Evolutionary conservation across 257 asterid genomes (phyloP).

Genomic region (Mitragyna speciosa): DNA sequence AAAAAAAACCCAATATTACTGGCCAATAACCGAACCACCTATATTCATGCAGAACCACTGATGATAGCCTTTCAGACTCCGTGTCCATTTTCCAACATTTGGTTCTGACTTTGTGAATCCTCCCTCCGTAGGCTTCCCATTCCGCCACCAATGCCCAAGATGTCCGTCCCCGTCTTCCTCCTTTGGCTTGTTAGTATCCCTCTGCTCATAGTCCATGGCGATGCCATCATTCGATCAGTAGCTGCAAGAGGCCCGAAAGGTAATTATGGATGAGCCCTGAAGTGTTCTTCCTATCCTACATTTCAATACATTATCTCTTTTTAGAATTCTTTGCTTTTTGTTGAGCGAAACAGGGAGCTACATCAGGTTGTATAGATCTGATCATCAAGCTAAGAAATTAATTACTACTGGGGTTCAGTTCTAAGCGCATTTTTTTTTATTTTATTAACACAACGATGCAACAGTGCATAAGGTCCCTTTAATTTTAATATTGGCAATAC

Average conservation of each 20-base stretch:
- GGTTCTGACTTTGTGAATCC: constrained; percentile 22
- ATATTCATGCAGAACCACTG: constrained; percentile 52
- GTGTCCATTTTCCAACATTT: constrained; percentile 19
- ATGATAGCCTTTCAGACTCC: background rate
- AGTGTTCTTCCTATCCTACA: background rate
- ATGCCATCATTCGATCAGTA: constrained; percentile 34
- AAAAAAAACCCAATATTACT: background rate
- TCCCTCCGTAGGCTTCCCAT: constrained; percentile 23
- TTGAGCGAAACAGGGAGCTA: too few relatives aligned
- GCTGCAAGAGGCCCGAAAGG: background rate
- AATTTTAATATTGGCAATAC: background rate
- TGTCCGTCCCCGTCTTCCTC: constrained; percentile 79
- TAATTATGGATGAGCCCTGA: background rate
- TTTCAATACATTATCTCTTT: background rate
- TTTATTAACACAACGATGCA: too few relatives aligned
- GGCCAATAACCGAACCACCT: constrained; percentile 3
- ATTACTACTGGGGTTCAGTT: background rate
- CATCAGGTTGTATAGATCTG: background rate
- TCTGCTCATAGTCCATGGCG: constrained; percentile 24
- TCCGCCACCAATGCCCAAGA: constrained; percentile 26
- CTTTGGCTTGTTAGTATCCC: constrained; percentile 76
- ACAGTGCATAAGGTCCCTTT: too few relatives aligned
- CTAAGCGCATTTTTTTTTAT: background rate
- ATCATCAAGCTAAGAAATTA: background rate
- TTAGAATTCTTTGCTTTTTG: background rate